Conservation (phyloP, 371 early-diverging fungal species). For the Mortierella polycephala region DNA sequence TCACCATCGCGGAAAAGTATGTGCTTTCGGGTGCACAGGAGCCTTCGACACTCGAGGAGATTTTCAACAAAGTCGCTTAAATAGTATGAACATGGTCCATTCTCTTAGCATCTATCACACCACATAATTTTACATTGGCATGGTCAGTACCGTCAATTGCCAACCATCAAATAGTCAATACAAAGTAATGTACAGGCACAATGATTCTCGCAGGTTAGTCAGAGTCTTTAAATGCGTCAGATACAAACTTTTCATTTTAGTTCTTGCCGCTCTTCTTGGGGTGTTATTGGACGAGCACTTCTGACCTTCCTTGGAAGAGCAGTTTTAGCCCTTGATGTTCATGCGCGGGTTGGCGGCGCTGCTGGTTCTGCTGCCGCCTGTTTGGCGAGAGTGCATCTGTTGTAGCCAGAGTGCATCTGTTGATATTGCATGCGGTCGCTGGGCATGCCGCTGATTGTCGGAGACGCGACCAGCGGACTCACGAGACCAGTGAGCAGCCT, state of each 20-base stretch:
- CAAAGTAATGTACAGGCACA: too few relatives aligned
- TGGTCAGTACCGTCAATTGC: too few relatives aligned
- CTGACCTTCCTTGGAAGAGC: constrained; percentile 6
- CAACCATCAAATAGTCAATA: too few relatives aligned
- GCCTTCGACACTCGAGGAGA: constrained; percentile 61
- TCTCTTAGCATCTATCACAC: too few relatives aligned
- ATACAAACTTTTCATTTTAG: constrained; percentile 7
- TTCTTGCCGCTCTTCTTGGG: not conserved
- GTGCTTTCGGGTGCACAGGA: constrained; percentile 80
- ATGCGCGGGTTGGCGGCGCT: constrained; percentile 8
- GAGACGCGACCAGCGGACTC: constrained; percentile 11
- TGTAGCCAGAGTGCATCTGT: constrained; percentile 15
- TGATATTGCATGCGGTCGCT: not conserved
- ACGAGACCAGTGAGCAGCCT: constrained; percentile 2
- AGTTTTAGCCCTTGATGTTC: constrained; percentile 1
- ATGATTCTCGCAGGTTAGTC: too few relatives aligned
- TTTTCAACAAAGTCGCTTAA: constrained; percentile 59
- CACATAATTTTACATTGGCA: too few relatives aligned
- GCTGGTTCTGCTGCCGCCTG: constrained; percentile 10
- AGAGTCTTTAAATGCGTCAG: too few relatives aligned
- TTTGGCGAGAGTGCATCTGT: not conserved
- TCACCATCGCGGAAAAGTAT: constrained; percentile 68
- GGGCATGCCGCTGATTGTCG: not conserved
- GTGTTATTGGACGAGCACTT: too few relatives aligned
- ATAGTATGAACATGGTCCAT: too few relatives aligned